Evolutionary conservation across 257 asterid species (phyloP).

Genomic region (Scutellaria galericulata): DNA sequence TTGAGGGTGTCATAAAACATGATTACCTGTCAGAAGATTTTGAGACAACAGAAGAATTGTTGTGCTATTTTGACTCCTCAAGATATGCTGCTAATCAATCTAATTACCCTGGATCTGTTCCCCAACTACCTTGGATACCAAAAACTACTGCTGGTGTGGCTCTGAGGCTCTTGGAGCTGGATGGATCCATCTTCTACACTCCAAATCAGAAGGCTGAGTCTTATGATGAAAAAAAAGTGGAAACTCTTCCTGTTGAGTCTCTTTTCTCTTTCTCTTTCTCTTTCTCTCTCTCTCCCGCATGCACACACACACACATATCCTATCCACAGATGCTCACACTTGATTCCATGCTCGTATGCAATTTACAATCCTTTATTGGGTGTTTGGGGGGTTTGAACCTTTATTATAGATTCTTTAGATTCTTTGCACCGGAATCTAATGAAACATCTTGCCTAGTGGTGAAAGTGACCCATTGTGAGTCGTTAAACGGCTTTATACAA

Average conservation of each 20-base stretch:
- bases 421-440: no score
- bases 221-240: conserved; percentile 54
- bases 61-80: conserved; percentile 55
- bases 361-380: not conserved
- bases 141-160: conserved; percentile 84
- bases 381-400: not conserved
- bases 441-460: not conserved
- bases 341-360: not conserved
- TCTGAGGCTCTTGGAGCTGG: conserved; percentile 90
- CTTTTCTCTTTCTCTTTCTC: conserved; percentile 32
- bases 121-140: conserved; percentile 95
- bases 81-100: conserved; percentile 47
- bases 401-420: no score
- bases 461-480: not conserved
- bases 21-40: conserved; percentile 70
- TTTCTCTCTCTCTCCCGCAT: not conserved
- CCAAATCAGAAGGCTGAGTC: conserved; percentile 63
- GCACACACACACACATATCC: not conserved
- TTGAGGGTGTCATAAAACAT: conserved; percentile 77
- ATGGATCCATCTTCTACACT: conserved; percentile 65
- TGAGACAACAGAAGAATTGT: conserved; percentile 88
- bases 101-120: conserved; percentile 45
- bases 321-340: not conserved
- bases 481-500: no score
- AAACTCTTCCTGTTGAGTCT: conserved; percentile 73